Evolutionary conservation across 1,139 yeast species (phyloP).

Genomic region (Saccharomyces hybrid): DNA sequence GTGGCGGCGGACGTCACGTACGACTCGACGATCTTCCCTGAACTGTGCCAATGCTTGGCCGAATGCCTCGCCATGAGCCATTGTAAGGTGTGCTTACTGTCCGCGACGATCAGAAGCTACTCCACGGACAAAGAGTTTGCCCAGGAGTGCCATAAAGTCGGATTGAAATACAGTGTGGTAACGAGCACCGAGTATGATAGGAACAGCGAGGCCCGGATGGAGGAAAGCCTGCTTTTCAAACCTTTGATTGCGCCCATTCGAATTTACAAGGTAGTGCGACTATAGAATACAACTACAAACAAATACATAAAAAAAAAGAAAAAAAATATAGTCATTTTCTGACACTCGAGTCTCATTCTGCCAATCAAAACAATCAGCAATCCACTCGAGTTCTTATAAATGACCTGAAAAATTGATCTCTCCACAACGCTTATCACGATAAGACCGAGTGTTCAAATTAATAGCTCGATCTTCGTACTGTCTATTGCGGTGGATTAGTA

Average conservation of each 20-base stretch:
- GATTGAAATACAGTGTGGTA: constrained; percentile 30
- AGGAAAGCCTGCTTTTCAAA: constrained; percentile 7
- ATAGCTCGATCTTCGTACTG: constrained; percentile 35
- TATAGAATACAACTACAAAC: not conserved
- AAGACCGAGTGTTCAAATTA: constrained; percentile 4
- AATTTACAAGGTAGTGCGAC: constrained; percentile 15
- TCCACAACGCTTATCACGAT: constrained; percentile 35
- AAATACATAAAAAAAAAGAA: constrained; percentile 1
- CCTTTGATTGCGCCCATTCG: constrained; percentile 24
- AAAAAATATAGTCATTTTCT: constrained; percentile 42
- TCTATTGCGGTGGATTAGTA: constrained; percentile 36
- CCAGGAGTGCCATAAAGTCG: constrained; percentile 28
- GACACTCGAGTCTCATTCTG: constrained; percentile 49
- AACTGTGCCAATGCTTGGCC: constrained; percentile 44
- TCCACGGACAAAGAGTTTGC: constrained; percentile 54
- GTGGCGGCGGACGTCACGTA: constrained; percentile 86
- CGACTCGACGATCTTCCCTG: constrained; percentile 54
- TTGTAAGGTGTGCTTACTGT: constrained; percentile 38
- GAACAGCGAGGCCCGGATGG: constrained; percentile 3
- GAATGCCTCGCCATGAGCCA: constrained; percentile 31
- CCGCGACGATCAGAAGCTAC: constrained; percentile 67
- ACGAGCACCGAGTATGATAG: constrained; percentile 11
- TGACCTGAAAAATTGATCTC: constrained; percentile 33
- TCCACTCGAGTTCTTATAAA: constrained; percentile 55
- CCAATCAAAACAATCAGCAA: constrained; percentile 14